Evolutionary conservation across 2,329 filamentous ascomycete genomes (phyloP), one percentile per base, ranked within the genome.

Genomic region (Colletotrichum brevisporum): DNA sequence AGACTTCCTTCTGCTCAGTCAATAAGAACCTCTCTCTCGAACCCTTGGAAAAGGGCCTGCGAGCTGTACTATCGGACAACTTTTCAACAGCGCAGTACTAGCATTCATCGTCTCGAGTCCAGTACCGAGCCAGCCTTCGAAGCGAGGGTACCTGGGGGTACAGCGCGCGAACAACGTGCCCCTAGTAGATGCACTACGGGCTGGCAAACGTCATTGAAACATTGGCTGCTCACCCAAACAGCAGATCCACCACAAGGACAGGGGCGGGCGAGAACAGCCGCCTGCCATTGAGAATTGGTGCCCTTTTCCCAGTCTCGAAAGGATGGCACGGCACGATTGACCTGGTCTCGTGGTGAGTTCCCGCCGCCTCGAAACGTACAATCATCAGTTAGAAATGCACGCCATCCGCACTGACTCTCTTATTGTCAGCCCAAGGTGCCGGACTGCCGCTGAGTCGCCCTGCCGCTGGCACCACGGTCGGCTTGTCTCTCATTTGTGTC

Each of bases 141-240:
- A 27, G 53, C 45, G 27, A 52, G 18, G 54, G 60, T 54, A 50
- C 53, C 16, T 43, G 27, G 16, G 31, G 57, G 61, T 55, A 57
- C 39, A 36, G 31, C 31, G 31, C 31, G 15, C 12, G 62, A 41
- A 39, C 24, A 8, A 24, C 47, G 53, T 58, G 21, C 59, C 60
- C 53, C 58, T 63, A 58, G 56, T 45, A 58, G n/a, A 39, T 45
- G 52, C n/a, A 27, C 6, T 15, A 50, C 55, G 18, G 47, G 18
- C 48, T 27, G 41, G 41, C 48, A 65, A 53, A 65, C 61, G 66
- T 69, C 66, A 69, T 69, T 65, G 61, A 65, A 69, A 60, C 39
- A 51, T 15, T 57, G 54, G 50, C 31, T 55, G 39, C 41, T 43
- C 53, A 47, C 60, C 24, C 36, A 36, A 39, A 39, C 15, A 36